phyloP scores from a whole-genome alignment of 768 basidiomycete species.

The Auricularia cornea region DNA sequence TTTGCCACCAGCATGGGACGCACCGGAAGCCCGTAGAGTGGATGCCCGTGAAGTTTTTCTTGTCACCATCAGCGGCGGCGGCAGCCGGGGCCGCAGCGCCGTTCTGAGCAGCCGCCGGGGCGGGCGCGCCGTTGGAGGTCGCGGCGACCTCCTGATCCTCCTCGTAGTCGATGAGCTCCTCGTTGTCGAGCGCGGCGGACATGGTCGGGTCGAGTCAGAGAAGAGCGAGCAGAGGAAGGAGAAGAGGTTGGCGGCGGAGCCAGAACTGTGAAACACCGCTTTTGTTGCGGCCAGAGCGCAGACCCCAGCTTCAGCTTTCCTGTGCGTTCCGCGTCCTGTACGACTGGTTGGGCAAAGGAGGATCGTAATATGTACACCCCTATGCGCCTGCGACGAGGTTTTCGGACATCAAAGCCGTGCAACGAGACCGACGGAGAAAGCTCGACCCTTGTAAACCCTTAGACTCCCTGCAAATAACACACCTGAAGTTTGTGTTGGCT shows the following conservation, averaged over 20 bases:
- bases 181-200: constrained; percentile 71
- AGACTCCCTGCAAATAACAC: no score
- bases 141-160: constrained; percentile 77
- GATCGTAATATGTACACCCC: no score
- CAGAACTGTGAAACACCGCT: constrained; percentile 1
- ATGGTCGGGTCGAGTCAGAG: constrained; percentile 28
- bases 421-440: no score
- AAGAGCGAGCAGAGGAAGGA: not conserved
- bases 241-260: constrained; percentile 1
- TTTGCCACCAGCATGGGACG: constrained; percentile 17
- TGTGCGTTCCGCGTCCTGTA: no score
- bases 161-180: constrained; percentile 92
- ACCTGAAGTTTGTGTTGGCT: no score
- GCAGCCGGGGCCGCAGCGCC: constrained; percentile 43
- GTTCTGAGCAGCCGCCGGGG: constrained; percentile 25
- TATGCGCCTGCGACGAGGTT: no score
- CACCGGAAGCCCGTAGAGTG: constrained; percentile 99
- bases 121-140: constrained; percentile 40
- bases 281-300: constrained; percentile 3
- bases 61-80: constrained; percentile 63
- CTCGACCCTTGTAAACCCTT: no score
- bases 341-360: no score
- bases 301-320: not conserved
- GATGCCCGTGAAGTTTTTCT: constrained; percentile 98
- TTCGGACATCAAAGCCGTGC: no score